A percentile compares a stretch with the other conserved stretches of the same genome.
Conservation (phyloP, 2,329 filamentous ascomycete genomes). For the Aspergillus hiratsukae region DNA sequence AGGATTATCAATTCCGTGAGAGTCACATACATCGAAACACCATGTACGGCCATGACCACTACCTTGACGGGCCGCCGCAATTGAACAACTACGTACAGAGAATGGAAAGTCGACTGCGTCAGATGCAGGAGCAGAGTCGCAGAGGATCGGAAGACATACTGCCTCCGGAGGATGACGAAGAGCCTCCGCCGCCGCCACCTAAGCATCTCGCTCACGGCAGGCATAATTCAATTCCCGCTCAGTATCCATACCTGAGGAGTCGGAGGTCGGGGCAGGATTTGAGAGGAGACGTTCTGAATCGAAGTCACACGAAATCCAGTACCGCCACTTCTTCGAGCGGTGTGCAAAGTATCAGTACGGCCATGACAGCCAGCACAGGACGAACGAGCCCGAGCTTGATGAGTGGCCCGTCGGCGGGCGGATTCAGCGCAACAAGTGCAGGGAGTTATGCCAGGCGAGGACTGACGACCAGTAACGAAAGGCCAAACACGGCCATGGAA, state of each 20-base stretch:
- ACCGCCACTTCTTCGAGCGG: conserved; percentile 73
- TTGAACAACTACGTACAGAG: conserved; percentile 82
- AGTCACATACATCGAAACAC: conserved; percentile 50
- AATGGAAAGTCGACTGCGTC: conserved; percentile 79
- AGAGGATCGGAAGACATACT: conserved; percentile 48
- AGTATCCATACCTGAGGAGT: conserved; percentile 33
- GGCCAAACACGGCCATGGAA: conserved; percentile 43
- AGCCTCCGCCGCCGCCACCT: conserved; percentile 60
- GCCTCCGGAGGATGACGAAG: conserved; percentile 45
- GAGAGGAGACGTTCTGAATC: conserved; percentile 62
- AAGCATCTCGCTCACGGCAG: conserved; percentile 45
- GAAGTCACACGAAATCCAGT: conserved; percentile 84
- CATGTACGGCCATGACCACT: conserved; percentile 31
- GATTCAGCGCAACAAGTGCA: conserved; percentile 90
- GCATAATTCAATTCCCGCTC: conserved; percentile 39
- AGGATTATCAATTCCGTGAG: conserved; percentile 54
- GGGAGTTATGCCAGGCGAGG: conserved; percentile 83
- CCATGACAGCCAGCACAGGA: conserved; percentile 65
- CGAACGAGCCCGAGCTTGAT: conserved; percentile 82
- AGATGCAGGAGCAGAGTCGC: conserved; percentile 57
- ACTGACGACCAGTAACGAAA: conserved; percentile 31
- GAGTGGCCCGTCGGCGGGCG: conserved; percentile 88
- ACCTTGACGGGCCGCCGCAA: conserved; percentile 59
- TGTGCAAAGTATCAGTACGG: conserved; percentile 63
- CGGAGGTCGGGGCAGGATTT: conserved; percentile 66